A percentile compares a stretch with the other conserved stretches of the same genome.
These are phyloP conservation scores for Xylariaceae sp. DNA, from an alignment of 2,329 filamentous ascomycete species.

Conservation along the genomic window DNA sequence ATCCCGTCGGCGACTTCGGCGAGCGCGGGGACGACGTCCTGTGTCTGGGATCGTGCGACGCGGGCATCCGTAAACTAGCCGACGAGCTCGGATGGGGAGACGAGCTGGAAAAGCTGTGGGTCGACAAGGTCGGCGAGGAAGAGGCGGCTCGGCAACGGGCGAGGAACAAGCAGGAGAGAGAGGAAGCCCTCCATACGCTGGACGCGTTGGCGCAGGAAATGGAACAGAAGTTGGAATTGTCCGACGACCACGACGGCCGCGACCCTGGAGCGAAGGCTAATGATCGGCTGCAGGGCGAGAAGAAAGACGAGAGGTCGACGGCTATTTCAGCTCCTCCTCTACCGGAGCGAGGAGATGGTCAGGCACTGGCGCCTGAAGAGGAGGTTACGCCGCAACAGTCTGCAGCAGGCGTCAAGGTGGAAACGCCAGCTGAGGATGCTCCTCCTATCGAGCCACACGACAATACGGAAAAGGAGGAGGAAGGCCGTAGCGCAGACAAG, in stretches of 20 bases:
- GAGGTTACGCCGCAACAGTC: constrained; percentile 5
- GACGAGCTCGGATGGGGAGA: constrained; percentile 77
- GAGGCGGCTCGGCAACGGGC: constrained; percentile 47
- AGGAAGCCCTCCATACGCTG: constrained; percentile 25
- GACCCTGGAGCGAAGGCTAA: constrained; percentile 13
- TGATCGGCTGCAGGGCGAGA: constrained; percentile 12
- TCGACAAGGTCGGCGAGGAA: constrained; percentile 56
- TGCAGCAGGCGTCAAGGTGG: constrained; percentile 11
- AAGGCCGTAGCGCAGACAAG: background rate
- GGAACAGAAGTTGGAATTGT: constrained; percentile 20
- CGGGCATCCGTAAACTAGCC: constrained; percentile 72
- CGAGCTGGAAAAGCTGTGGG: constrained; percentile 76
- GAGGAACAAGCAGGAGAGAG: constrained; percentile 28
- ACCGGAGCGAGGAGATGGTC: constrained; percentile 7
- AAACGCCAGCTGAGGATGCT: constrained; percentile 8
- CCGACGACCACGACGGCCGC: constrained; percentile 16
- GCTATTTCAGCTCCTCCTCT: constrained; percentile 6
- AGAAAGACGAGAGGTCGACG: constrained; percentile 10
- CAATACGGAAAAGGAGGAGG: background rate
- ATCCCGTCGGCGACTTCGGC: constrained; percentile 75
- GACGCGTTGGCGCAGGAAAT: constrained; percentile 30
- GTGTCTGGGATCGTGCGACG: constrained; percentile 76
- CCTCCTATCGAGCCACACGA: background rate
- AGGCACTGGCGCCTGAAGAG: constrained; percentile 12
- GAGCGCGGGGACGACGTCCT: constrained; percentile 77